Percentiles rank a stretch among this genome's conserved stretches.
phyloP scores from a whole-genome alignment of 768 basidiomycete species.

The Chalciporus sphaerocephalus region DNA sequence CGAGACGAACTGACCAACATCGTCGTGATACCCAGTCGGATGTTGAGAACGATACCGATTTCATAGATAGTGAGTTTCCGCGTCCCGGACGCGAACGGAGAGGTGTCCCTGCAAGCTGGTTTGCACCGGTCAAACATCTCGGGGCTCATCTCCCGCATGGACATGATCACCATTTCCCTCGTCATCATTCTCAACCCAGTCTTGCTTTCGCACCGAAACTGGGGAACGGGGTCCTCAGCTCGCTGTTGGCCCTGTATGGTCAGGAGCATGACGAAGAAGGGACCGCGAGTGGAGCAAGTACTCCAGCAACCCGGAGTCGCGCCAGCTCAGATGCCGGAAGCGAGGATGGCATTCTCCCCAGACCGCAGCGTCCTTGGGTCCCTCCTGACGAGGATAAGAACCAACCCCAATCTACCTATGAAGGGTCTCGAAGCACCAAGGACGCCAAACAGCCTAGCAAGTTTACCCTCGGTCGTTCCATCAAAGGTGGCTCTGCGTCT shows the following conservation, averaged over 20 bases:
- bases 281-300: constrained; percentile 21
- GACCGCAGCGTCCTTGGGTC: constrained; percentile 23
- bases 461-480: constrained; percentile 14
- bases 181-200: no score
- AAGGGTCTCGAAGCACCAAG: background rate
- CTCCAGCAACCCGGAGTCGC: constrained; percentile 16
- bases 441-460: constrained; percentile 3
- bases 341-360: constrained; percentile 14
- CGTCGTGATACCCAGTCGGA: constrained; percentile 8
- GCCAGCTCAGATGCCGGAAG: constrained; percentile 20
- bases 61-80: background rate
- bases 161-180: constrained; percentile 2
- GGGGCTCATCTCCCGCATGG: constrained; percentile 1
- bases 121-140: constrained; percentile 3
- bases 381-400: constrained; percentile 4
- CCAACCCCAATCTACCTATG: constrained; percentile 1
- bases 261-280: constrained; percentile 29
- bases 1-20: background rate
- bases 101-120: constrained; percentile 18
- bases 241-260: constrained; percentile 60
- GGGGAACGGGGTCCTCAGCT: constrained; percentile 57
- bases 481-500: constrained; percentile 22
- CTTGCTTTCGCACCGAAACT: constrained; percentile 14
- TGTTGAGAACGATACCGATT: constrained; percentile 7
- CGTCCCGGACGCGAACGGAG: constrained; percentile 13